phyloP scores from a whole-genome alignment of 176 grass and related monocot species.

The Juncus effusus region DNA sequence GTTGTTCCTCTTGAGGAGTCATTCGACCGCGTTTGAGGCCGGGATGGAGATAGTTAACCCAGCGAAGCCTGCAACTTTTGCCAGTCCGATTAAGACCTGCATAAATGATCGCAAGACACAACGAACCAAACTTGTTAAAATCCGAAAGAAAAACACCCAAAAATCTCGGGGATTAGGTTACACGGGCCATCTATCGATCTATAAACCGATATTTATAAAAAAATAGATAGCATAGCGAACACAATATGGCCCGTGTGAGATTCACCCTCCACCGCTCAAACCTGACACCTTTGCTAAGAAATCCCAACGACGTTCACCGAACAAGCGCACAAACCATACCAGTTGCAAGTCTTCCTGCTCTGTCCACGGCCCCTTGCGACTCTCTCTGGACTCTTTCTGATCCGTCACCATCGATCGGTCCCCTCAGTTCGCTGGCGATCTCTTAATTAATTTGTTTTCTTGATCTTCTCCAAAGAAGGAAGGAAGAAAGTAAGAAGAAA shows the following conservation, averaged over 20 bases:
- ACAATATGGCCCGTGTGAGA: conserved; percentile 19
- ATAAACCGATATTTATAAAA: background rate
- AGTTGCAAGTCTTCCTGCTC: conserved; percentile 97
- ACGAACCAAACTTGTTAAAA: conserved; percentile 4
- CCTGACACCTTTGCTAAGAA: conserved; percentile 99
- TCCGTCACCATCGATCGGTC: background rate
- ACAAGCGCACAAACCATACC: conserved; percentile 99
- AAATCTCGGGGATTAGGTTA: conserved; percentile 24
- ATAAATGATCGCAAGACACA: conserved; percentile 20
- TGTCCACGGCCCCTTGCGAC: conserved; percentile 77
- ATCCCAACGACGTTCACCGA: conserved; percentile 99
- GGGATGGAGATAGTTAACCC: conserved; percentile 91
- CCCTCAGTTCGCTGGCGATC: background rate
- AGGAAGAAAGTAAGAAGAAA: conserved; percentile 9
- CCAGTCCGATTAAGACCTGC: conserved; percentile 76
- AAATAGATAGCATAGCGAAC: background rate
- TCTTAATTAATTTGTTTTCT: background rate
- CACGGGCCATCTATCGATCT: conserved; percentile 7
- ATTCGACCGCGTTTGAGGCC: conserved; percentile 76
- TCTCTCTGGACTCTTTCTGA: background rate
- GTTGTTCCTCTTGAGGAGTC: conserved; percentile 77
- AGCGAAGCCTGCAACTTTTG: conserved; percentile 84
- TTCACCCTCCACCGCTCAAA: conserved; percentile 99
- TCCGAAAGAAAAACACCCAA: conserved; percentile 23
- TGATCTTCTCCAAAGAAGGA: conserved; percentile 11